Percentiles rank a stretch among this genome's conserved stretches.
These are phyloP conservation scores for Porcisia deanei DNA, from an alignment of 208 protist genomes.

Conservation along the genomic window DNA sequence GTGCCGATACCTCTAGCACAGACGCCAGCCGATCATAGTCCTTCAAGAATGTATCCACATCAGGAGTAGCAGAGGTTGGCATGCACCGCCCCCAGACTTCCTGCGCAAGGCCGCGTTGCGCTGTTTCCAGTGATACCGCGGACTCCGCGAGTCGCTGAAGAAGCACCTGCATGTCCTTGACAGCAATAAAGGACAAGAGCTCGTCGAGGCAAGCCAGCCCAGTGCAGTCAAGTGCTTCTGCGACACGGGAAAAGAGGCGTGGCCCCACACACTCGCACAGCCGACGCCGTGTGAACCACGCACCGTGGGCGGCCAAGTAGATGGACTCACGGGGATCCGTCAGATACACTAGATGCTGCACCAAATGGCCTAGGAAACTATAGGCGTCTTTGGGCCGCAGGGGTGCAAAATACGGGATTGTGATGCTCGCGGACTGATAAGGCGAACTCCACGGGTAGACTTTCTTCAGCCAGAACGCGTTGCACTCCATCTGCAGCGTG, in stretches of 20 bases:
- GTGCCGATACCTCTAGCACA: slow-evolving; percentile 11
- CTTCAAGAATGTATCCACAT: slow-evolving; percentile 15
- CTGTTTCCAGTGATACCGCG: slow-evolving; percentile 10
- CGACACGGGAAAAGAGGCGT: slow-evolving; percentile 85
- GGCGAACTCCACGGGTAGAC: slow-evolving; percentile 85
- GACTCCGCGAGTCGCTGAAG: slow-evolving; percentile 38
- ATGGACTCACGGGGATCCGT: slow-evolving; percentile 78
- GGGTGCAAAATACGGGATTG: slow-evolving; percentile 91
- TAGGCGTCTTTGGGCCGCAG: slow-evolving; percentile 38
- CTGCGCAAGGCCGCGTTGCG: slow-evolving; percentile 10
- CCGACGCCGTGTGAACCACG: slow-evolving; percentile 81
- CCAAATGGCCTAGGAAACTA: slow-evolving; percentile 93
- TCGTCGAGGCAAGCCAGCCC: slow-evolving; percentile 85
- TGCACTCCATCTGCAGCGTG: slow-evolving; percentile 97
- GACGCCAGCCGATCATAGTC: slow-evolving; percentile 44
- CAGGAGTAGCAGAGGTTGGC: slow-evolving; percentile 15
- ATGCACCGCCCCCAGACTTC: slow-evolving; percentile 28
- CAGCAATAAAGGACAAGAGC: slow-evolving; percentile 92
- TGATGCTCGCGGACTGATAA: slow-evolving; percentile 93
- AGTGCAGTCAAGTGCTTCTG: slow-evolving; percentile 74
- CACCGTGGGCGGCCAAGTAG: slow-evolving; percentile 80
- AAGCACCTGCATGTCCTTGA: slow-evolving; percentile 85
- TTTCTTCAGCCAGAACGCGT: slow-evolving; percentile 94
- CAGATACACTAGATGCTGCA: slow-evolving; percentile 88
- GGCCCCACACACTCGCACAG: slow-evolving; percentile 81